Conservation (phyloP, 78 protist genomes). For the Parvularia atlantis region DNA sequence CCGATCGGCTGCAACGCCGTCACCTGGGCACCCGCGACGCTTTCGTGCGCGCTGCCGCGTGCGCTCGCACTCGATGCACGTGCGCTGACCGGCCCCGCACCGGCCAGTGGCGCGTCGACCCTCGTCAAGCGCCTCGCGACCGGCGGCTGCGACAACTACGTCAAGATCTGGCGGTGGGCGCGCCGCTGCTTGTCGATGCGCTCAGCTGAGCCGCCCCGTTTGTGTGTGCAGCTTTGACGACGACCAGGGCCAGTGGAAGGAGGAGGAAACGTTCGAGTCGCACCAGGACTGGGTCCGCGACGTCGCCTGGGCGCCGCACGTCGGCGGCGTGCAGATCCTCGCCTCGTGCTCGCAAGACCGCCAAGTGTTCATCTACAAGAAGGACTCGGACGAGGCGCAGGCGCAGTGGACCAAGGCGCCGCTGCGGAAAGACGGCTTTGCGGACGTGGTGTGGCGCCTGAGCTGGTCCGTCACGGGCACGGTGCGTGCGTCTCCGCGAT, state of each 20-base stretch:
- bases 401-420: slow-evolving; percentile 41
- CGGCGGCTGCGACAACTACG: slow-evolving; percentile 85
- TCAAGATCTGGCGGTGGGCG: slow-evolving; percentile 65
- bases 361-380: slow-evolving; percentile 64
- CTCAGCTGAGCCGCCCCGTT: not conserved
- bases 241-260: not conserved
- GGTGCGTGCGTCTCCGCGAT: not conserved
- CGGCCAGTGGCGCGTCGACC: slow-evolving; percentile 3
- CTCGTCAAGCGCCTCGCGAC: slow-evolving; percentile 56
- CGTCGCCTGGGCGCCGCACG: slow-evolving; percentile 88
- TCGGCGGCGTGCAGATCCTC: slow-evolving; percentile 67
- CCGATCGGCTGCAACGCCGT: slow-evolving; percentile 74
- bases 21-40: slow-evolving; percentile 73
- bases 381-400: not conserved
- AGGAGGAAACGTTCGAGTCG: slow-evolving; percentile 10
- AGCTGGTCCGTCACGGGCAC: slow-evolving; percentile 69
- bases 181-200: not conserved
- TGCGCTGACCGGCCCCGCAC: too few relatives aligned
- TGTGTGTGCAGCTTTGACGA: not conserved
- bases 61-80: too few relatives aligned
- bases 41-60: too few relatives aligned
- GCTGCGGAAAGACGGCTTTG: slow-evolving; percentile 27
- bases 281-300: slow-evolving; percentile 96
- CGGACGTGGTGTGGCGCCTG: slow-evolving; percentile 69
- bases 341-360: slow-evolving; percentile 85